phyloP scores from a whole-genome alignment of 2,329 filamentous ascomycete species.

The Furcasterigmium sp. region DNA sequence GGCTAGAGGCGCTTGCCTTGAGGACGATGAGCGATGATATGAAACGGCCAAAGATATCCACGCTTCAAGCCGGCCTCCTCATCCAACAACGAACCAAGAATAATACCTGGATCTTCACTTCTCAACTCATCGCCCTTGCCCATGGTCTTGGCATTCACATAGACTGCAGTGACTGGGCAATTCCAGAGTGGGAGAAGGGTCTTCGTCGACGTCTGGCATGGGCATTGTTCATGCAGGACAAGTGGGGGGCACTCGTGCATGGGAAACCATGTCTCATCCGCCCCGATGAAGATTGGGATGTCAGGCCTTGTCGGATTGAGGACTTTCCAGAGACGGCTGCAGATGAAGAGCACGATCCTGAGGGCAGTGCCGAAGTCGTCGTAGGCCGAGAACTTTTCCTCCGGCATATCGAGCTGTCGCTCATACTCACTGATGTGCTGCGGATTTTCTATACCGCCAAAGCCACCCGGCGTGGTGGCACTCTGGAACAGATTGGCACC shows the following conservation, averaged over 20 bases:
- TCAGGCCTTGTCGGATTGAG: slow-evolving; percentile 27
- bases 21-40: slow-evolving; percentile 41
- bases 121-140: slow-evolving; percentile 50
- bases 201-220: slow-evolving; percentile 57
- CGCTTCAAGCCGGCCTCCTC: slow-evolving; percentile 48
- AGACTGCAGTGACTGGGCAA: slow-evolving; percentile 57
- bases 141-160: slow-evolving; percentile 56
- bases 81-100: slow-evolving; percentile 43
- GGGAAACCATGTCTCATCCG: slow-evolving; percentile 51
- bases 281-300: slow-evolving; percentile 48
- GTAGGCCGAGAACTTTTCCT: slow-evolving; percentile 43
- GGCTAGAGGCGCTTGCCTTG: slow-evolving; percentile 31
- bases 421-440: slow-evolving; percentile 45
- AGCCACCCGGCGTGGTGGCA: slow-evolving; percentile 21
- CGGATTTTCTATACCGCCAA: slow-evolving; percentile 39
- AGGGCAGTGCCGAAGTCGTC: slow-evolving; percentile 35
- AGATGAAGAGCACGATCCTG: slow-evolving; percentile 27
- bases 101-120: slow-evolving; percentile 42
- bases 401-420: slow-evolving; percentile 43
- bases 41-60: slow-evolving; percentile 48
- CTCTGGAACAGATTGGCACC: slow-evolving; percentile 24
- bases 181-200: slow-evolving; percentile 58
- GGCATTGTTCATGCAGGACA: slow-evolving; percentile 62
- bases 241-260: slow-evolving; percentile 53
- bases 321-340: slow-evolving; percentile 33